Base-by-base conservation (phyloP, 805 yeast species). In the Cyberlindnera misumaiensis region DNA sequence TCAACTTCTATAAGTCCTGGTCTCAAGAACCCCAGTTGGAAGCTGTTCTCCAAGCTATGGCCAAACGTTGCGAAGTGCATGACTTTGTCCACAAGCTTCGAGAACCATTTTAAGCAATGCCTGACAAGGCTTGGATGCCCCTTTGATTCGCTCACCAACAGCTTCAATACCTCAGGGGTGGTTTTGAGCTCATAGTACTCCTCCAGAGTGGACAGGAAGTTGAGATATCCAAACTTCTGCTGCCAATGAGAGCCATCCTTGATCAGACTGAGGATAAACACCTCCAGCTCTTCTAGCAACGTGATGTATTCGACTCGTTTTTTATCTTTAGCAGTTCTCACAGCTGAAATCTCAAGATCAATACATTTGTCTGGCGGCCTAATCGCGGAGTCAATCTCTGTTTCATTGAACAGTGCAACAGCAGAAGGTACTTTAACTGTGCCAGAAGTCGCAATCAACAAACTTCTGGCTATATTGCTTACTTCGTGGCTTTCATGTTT, bases 91-190 rank as follows among this genome's bases (percentile, higher is more conserved):
- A 77, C 53, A 5, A 80, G 46, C n/a, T 72, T 67, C 2, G 80
- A 65, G 24, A 83, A 53, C 14, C 87, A 81, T 36, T 73, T 75
- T 42, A 80, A 59, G 14, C 83, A 79, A 28, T 75, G 56, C 39
- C 77, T 69, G 2, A 84, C 66, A 32, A 85, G 60, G 2, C 70
- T 60, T 0, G 96, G 95, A 16, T 75, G 75, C n/a, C 73, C 68
- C 11, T 67, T 59, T 1, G 83, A 70, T 26, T 67, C 65, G 2
- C 63, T 59, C 8, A 72, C 65, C 25, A 83, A 59, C 3, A 71
- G 49, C 26, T 56, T 56, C 10, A 79, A 47, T 1, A 71, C 64
- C 1, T 62, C 63, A 4, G 58, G 51, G 36, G 66, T 64, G 1
- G 71, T 57, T 3, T 65, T 59, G 8, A 72, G 59, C 45, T 80